Percentiles rank a stretch among this genome's conserved stretches.
These are phyloP conservation scores for Cercospora zeae-maydis DNA, from an alignment of 2,329 filamentous ascomycete genomes.

Conservation along the genomic window DNA sequence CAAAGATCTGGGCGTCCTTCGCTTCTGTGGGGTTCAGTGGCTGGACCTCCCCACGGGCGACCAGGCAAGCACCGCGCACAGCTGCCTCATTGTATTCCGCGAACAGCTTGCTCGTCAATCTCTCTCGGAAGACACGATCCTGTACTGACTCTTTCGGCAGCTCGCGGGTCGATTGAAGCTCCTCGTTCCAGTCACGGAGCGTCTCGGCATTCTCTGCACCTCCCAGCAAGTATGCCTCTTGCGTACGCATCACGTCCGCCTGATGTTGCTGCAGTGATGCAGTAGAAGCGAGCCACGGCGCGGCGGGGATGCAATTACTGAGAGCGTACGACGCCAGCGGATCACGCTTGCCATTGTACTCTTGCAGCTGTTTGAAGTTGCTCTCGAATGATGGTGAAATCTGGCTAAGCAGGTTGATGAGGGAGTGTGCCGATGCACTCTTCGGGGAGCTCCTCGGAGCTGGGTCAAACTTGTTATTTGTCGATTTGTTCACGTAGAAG, in stretches of 20 bases:
- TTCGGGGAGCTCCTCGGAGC: slow-evolving; percentile 76
- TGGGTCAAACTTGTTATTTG: slow-evolving; percentile 92
- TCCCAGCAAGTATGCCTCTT: slow-evolving; percentile 86
- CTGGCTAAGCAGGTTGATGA: slow-evolving; percentile 72
- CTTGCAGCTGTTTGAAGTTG: slow-evolving; percentile 73
- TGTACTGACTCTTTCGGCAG: slow-evolving; percentile 90
- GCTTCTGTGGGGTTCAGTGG: slow-evolving; percentile 92
- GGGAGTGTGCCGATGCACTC: slow-evolving; percentile 74
- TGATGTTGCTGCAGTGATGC: slow-evolving; percentile 65
- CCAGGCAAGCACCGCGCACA: slow-evolving; percentile 82
- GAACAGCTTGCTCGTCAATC: slow-evolving; percentile 90
- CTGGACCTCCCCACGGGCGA: slow-evolving; percentile 86
- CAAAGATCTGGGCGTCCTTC: slow-evolving; percentile 92
- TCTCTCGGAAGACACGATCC: slow-evolving; percentile 92
- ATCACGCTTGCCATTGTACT: slow-evolving; percentile 80
- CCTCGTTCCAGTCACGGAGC: slow-evolving; percentile 96
- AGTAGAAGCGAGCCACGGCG: slow-evolving; percentile 82
- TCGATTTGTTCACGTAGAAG: slow-evolving; percentile 96
- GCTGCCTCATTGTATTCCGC: slow-evolving; percentile 97
- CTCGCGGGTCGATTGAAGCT: slow-evolving; percentile 95
- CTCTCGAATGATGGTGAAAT: slow-evolving; percentile 79
- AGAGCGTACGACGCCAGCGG: slow-evolving; percentile 91
- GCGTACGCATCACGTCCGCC: slow-evolving; percentile 79
- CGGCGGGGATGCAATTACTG: slow-evolving; percentile 87
- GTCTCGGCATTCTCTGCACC: slow-evolving; percentile 94